Evolutionary conservation across 257 asterid genomes (phyloP), one percentile per base, ranked within the genome.

Genomic region (Handroanthus guayacan): DNA sequence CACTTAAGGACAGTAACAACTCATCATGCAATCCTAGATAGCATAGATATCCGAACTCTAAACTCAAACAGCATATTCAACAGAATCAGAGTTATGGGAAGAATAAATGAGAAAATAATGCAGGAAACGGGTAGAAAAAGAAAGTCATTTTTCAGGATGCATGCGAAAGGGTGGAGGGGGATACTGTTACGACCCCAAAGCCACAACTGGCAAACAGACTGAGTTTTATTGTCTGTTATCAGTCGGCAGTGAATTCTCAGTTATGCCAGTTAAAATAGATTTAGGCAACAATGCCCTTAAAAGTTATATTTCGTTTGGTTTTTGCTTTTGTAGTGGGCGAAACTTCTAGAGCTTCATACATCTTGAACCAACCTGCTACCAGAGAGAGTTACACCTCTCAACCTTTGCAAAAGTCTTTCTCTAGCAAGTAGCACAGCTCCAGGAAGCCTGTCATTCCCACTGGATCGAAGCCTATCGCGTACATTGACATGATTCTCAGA

Each of bases 361-460:
- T 63, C 52, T 25, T 1, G 81, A 44, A 79, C 85, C 71, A 62
- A 95, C 98, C 99, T 87, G 86, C 81, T 85, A 52, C 83, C 78
- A 67, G 92, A 82, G 81, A 85, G 84, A 25, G 92, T 84, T 62
- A 90, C 91, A 14, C 98, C 97, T 80, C 97, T 91, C 78, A 95
- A 67, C 84, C 99, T 87, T 71, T 79, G 92, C 62, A 95, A 76
- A 82, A 95, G 97, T 76, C 97, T 86, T 75, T 95, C 99, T 83
- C 96, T 89, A 16, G 98, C 99, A 82, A 93, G 97, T 45, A 95
- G 48, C 37, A 93, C 98, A 25, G 93, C 82, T 85, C 94, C 92
- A 3, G 99, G 98, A 75, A 95, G 98, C 84, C 95, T 85, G 69
- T 86, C 94, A 74, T 81, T 87, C 73, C 83, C 86, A 75, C 81